Evolutionary conservation across 768 basidiomycete species (phyloP).

Genomic region (Lactarius trivialis): DNA sequence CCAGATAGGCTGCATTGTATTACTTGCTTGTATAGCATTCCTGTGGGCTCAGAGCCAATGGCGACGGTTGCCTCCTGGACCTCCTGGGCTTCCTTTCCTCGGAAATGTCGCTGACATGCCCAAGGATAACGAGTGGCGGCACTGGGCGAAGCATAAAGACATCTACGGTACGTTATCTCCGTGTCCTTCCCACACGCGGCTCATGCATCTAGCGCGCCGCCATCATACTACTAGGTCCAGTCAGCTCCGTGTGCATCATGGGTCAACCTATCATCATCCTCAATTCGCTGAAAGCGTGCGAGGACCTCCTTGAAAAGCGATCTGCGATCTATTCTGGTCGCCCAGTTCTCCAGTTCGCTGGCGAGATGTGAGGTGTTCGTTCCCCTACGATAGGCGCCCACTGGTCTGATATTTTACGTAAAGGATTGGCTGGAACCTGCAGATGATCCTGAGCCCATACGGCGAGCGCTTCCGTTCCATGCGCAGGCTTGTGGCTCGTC

Average conservation of each 20-base stretch:
- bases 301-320: constrained; percentile 17
- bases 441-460: constrained; percentile 14
- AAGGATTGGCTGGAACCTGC: constrained; percentile 13
- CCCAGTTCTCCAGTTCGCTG: constrained; percentile 11
- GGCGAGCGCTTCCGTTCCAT: constrained; percentile 9
- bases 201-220: background rate
- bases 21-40: background rate
- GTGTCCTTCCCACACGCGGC: background rate
- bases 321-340: constrained; percentile 10
- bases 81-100: constrained; percentile 10
- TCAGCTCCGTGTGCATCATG: constrained; percentile 10
- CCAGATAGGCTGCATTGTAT: background rate
- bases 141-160: constrained; percentile 14
- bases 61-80: constrained; percentile 13
- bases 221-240: background rate
- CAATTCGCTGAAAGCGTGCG: constrained; percentile 13
- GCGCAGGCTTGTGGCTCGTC: constrained; percentile 14
- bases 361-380: constrained; percentile 14
- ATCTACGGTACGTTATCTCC: background rate
- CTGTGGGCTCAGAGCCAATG: background rate
- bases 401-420: background rate
- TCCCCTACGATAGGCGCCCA: background rate
- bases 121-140: constrained; percentile 5
- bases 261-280: constrained; percentile 12
- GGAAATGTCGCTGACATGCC: constrained; percentile 11